A percentile compares a stretch with the other conserved stretches of the same genome.
phyloP scores from a whole-genome alignment of 225 moss, liverwort and hornwort species.

The Bryoerythrophyllum caledonicum region DNA sequence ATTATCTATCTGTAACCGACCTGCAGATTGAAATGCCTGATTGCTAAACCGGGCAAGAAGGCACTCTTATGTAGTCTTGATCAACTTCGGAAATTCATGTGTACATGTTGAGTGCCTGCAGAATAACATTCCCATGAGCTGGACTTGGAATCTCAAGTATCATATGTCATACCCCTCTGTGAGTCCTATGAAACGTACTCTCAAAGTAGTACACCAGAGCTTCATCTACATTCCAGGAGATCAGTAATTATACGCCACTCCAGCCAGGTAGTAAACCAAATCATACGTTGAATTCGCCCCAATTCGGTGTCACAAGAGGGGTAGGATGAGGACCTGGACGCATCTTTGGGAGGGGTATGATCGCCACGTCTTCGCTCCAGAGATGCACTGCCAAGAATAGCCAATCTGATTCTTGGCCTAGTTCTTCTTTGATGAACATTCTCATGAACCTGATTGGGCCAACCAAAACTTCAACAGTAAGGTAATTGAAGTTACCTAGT shows the following conservation, averaged over 20 bases:
- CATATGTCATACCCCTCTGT: background rate
- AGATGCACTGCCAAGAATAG: slow-evolving; percentile 4
- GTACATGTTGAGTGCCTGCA: slow-evolving; percentile 3
- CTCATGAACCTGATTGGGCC: background rate
- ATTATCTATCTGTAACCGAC: background rate
- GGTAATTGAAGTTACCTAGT: background rate
- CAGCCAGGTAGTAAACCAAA: background rate
- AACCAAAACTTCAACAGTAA: background rate
- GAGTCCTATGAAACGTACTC: background rate
- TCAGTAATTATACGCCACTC: background rate
- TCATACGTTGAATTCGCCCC: background rate
- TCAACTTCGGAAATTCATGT: background rate
- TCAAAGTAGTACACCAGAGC: slow-evolving; percentile 7
- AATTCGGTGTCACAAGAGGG: no score
- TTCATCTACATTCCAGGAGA: background rate
- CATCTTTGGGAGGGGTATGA: background rate
- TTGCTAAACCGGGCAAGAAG: slow-evolving; percentile 10
- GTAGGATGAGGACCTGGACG: background rate
- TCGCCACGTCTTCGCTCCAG: background rate
- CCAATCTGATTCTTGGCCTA: slow-evolving; percentile 6
- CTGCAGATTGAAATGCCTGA: slow-evolving; percentile 1
- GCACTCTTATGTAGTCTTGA: background rate
- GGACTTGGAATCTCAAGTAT: slow-evolving; percentile 24
- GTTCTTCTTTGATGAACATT: background rate
- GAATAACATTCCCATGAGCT: slow-evolving; percentile 10